Percentiles rank a stretch among this genome's conserved stretches.
Evolutionary conservation across 2,329 filamentous ascomycete species (phyloP).

Genomic region (Myriosclerotinia duriaeana): DNA sequence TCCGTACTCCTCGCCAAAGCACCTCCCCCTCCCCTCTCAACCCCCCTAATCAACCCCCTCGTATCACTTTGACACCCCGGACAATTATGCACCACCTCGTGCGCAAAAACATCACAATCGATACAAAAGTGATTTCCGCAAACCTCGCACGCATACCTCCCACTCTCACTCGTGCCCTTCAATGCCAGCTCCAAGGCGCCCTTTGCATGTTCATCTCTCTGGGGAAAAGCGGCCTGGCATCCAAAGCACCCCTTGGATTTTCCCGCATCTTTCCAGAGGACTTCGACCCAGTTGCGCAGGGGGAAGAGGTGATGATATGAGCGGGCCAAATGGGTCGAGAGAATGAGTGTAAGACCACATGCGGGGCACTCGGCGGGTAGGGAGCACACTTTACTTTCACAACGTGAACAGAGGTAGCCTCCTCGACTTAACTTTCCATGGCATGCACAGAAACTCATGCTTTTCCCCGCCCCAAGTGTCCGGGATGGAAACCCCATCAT

Average conservation of each 20-base stretch:
- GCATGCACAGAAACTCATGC: conserved; percentile 81
- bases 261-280: conserved; percentile 73
- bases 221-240: conserved; percentile 57
- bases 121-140: conserved; percentile 94
- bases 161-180: conserved; percentile 78
- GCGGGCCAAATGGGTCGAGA: conserved; percentile 89
- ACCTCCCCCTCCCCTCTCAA: not conserved
- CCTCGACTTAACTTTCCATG: conserved; percentile 79
- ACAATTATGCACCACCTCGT: conserved; percentile 94
- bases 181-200: conserved; percentile 23
- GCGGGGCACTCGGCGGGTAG: conserved; percentile 88
- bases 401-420: conserved; percentile 89
- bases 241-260: conserved; percentile 65
- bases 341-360: conserved; percentile 86
- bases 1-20: not conserved
- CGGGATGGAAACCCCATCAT: conserved; percentile 99
- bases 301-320: conserved; percentile 93
- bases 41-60: conserved; percentile 20
- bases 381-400: conserved; percentile 82
- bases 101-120: conserved; percentile 93
- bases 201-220: conserved; percentile 37
- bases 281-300: conserved; percentile 84
- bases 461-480: conserved; percentile 65
- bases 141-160: conserved; percentile 83
- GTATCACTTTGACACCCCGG: conserved; percentile 65